phyloP scores from a whole-genome alignment of 345 rosid genomes.

The Eucalyptus viminalis region DNA sequence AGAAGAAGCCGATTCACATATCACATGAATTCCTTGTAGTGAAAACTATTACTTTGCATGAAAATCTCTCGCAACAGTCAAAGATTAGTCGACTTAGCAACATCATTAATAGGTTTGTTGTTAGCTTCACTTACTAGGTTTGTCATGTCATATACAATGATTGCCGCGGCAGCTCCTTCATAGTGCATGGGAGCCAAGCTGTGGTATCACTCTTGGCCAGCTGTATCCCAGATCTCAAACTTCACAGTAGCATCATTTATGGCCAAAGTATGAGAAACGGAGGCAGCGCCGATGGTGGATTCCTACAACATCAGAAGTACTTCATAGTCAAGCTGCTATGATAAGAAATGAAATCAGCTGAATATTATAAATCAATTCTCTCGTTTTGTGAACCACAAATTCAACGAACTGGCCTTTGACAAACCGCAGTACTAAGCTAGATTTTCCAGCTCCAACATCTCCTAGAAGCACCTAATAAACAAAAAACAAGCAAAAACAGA shows the following conservation, averaged over 20 bases:
- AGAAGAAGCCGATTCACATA: too few relatives aligned
- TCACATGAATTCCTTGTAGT: too few relatives aligned
- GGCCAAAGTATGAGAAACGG: slow-evolving; percentile 86
- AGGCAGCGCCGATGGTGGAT: slow-evolving; percentile 96
- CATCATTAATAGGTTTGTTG: too few relatives aligned
- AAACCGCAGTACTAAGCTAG: slow-evolving; percentile 78
- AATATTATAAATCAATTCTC: background rate
- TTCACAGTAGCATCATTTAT: slow-evolving; percentile 85
- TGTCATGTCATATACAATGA: slow-evolving; percentile 31
- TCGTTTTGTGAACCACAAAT: slow-evolving; percentile 41
- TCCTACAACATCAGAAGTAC: slow-evolving; percentile 26
- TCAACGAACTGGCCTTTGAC: slow-evolving; percentile 85
- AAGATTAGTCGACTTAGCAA: too few relatives aligned
- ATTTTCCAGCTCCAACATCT: slow-evolving; percentile 83
- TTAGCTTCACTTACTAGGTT: too few relatives aligned
- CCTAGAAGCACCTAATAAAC: slow-evolving; percentile 72
- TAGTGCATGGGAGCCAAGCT: too few relatives aligned
- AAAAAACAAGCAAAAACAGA: background rate
- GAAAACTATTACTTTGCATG: too few relatives aligned
- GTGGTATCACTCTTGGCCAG: too few relatives aligned
- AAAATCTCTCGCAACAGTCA: too few relatives aligned
- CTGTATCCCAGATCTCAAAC: too few relatives aligned
- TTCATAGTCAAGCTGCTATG: background rate
- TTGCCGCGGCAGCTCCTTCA: slow-evolving; percentile 87
- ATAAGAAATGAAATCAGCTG: background rate